Evolutionary conservation across 352 stramenopile species (phyloP), one percentile per base, ranked within the genome.

Genomic region (Phytophthora pini): DNA sequence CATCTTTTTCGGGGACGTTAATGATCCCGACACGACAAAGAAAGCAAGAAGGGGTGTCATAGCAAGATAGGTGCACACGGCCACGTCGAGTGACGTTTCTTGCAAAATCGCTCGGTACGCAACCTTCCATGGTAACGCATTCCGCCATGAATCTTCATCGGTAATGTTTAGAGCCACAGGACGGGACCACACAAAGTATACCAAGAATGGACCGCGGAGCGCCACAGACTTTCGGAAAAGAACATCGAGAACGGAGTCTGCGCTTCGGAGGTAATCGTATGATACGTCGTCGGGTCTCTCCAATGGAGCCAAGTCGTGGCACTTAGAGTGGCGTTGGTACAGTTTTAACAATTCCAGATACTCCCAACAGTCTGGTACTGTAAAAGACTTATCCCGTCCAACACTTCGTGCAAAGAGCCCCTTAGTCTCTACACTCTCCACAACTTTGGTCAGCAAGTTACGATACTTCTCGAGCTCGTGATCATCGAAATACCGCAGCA

Each of bases 181-280:
- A 39, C 77, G 65, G 26, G 80, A 84, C 80, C 80, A 88, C 34
- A 77, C 51, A 39, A 85, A 85, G 39, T 76, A 74, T 4, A 80
- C 38, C 17, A 87, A 50, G 13, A 88, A 79, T 40, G 77, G 53
- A 13, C 74, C 72, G 41, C 69, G 72, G 4, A 74, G 36, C 29
- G 56, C 50, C 56, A 66, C 41, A 17, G 62, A 50, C n/a, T 68
- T 65, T 4, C 41, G 50, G 5, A 74, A 73, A 48, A 84, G 47
- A 38, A 62, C 38, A 20, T 72, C 53, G 3, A 79, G 56, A 9
- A 77, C 47, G 8, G 43, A 24, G 29, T 77, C 60, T 49, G 59
- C 61, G 36, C 59, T 52, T 47, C n/a, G 48, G 40, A 77, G 38
- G 4, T 64, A 61, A 10, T 72, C 57, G 29, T 70, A 72, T 10